Percentiles rank a stretch among this genome's conserved stretches.
Conservation (phyloP, 352 stramenopile genomes). For the Phytophthora pistaciae region DNA sequence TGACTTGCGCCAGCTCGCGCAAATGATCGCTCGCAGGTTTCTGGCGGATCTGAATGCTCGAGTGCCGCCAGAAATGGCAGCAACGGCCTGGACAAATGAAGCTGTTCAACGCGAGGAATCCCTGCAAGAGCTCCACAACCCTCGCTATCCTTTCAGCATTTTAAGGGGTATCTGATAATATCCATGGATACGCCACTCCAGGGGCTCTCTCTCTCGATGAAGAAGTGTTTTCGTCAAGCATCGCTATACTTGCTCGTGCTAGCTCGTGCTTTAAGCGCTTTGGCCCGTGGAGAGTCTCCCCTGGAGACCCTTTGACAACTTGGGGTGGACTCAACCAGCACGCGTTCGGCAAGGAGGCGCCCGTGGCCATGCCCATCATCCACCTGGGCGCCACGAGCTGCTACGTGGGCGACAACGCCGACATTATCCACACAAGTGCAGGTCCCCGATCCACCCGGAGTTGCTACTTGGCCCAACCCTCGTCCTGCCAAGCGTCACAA, state of each 20-base stretch:
- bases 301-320: too few relatives aligned
- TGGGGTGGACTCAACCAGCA: slow-evolving; percentile 50
- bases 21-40: slow-evolving; percentile 42
- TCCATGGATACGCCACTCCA: too few relatives aligned
- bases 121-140: slow-evolving; percentile 53
- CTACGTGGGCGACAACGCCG: slow-evolving; percentile 99
- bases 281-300: too few relatives aligned
- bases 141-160: slow-evolving; percentile 58
- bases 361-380: slow-evolving; percentile 98
- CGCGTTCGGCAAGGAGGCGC: slow-evolving; percentile 97
- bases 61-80: slow-evolving; percentile 11
- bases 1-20: slow-evolving; percentile 41
- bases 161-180: slow-evolving; percentile 29
- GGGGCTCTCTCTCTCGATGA: too few relatives aligned
- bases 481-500: too few relatives aligned
- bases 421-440: slow-evolving; percentile 99
- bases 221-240: too few relatives aligned
- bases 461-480: too few relatives aligned
- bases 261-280: too few relatives aligned
- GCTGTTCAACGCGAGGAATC: slow-evolving; percentile 50
- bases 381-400: slow-evolving; percentile 98
- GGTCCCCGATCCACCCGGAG: too few relatives aligned
- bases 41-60: slow-evolving; percentile 36
- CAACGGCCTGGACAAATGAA: slow-evolving; percentile 49
- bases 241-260: too few relatives aligned